phyloP scores from a whole-genome alignment of 2,329 filamentous ascomycete species.

The Alternaria alternata region DNA sequence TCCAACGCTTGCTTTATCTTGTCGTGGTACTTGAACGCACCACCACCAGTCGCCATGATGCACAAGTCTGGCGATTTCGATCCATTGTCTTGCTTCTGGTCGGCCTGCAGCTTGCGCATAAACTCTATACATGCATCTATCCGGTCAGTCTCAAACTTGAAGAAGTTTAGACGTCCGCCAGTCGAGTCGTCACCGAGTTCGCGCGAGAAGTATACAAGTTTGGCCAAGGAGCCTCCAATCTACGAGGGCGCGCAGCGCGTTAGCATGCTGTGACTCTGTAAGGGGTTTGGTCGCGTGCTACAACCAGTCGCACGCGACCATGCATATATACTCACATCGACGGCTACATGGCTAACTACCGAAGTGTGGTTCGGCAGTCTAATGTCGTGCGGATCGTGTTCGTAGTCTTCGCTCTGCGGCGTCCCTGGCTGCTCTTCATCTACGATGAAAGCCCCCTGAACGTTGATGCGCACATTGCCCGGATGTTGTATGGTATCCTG shows the following conservation, averaged over 20 bases:
- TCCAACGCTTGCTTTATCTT: conserved; percentile 82
- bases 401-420: conserved; percentile 62
- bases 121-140: conserved; percentile 95
- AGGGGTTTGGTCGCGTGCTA: conserved; percentile 16
- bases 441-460: conserved; percentile 94
- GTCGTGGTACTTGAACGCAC: conserved; percentile 97
- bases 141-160: conserved; percentile 93
- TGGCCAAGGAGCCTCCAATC: conserved; percentile 95
- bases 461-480: conserved; percentile 88
- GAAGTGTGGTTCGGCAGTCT: conserved; percentile 94
- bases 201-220: conserved; percentile 96
- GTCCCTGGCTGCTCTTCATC: conserved; percentile 69
- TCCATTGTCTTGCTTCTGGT: conserved; percentile 79
- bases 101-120: conserved; percentile 83
- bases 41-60: conserved; percentile 95
- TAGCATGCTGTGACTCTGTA: conserved; percentile 18
- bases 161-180: conserved; percentile 91
- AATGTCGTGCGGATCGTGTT: conserved; percentile 88
- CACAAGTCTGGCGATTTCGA: conserved; percentile 76
- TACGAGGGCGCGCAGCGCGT: conserved; percentile 50
- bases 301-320: conserved; percentile 23
- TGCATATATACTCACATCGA: conserved; percentile 73
- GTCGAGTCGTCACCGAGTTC: conserved; percentile 81
- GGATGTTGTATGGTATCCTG: conserved; percentile 65
- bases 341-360: conserved; percentile 94